Evolutionary conservation across 495 filamentous ascomycete species (phyloP), one percentile per base, ranked within the genome.

Genomic region (Xylaria intraflava): DNA sequence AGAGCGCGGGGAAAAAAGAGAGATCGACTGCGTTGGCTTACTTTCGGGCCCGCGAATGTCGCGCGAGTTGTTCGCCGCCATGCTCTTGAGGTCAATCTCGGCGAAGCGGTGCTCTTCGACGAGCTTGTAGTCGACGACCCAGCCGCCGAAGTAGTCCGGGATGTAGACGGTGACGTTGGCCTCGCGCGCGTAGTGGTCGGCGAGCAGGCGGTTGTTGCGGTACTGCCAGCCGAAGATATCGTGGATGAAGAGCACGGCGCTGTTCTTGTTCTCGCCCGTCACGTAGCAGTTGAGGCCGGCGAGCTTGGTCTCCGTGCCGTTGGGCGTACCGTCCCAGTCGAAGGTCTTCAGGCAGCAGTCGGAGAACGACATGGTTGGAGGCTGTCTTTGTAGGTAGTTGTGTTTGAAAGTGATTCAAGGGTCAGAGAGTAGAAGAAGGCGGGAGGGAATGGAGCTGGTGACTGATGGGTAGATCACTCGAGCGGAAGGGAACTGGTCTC

Each of bases 181-280:
- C 62, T 78, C 76, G 55, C 70, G 64, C 2, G 81, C 78, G 65
- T 76, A 78, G 53, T 71, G 68, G 62, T 85, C 81, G 12, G 80
- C 79, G 12, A 84, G 62, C 0, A 84, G 64, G 3, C 83, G 72
- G 6, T 61, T 58, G 60, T 85, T 84, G 52, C 71, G 62, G 41
- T 83, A 78, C 1, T 69, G 69, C 81, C 82, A 85, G 31, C 82
- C 82, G 42, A 84, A 73, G 5, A 77, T 59, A 61, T 84, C 81
- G 35, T 82, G 76, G 51, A 85, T 64, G 42, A 80, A 61, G 49
- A 84, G 60, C 11, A 84, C 62, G 50, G 80, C 76, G 30, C 66
- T 72, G 45, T 72, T 70, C 22, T 67, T 59, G 33, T 68, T 69
- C 19, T 74, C 56, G 22, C 80, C 62, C 1, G 75, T 65, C 36